Evolutionary conservation across 1,284 basidiomycete genomes (phyloP).

Genomic region (Flammula alnicola): DNA sequence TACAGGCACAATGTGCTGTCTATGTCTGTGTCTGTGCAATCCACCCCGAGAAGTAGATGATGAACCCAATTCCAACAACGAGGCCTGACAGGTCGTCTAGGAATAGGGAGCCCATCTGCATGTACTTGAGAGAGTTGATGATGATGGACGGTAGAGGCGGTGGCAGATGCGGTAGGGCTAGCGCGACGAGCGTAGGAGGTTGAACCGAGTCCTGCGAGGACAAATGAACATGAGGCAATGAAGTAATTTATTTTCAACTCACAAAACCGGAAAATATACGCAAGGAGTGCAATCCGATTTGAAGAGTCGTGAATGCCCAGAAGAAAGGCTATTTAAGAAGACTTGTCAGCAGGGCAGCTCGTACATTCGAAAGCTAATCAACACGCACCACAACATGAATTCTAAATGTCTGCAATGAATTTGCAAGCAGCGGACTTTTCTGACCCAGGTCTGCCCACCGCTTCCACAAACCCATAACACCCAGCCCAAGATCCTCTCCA

Average conservation of each 20-base stretch:
- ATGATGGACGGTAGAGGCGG: slow-evolving; percentile 64
- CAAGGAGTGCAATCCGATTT: slow-evolving; percentile 69
- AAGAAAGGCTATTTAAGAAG: slow-evolving; percentile 65
- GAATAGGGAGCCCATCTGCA: slow-evolving; percentile 65
- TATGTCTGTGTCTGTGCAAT: slow-evolving; percentile 26
- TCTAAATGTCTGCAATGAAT: slow-evolving; percentile 31
- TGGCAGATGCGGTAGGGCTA: slow-evolving; percentile 69
- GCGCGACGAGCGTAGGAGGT: slow-evolving; percentile 59
- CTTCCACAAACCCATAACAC: slow-evolving; percentile 44
- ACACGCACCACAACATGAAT: slow-evolving; percentile 59
- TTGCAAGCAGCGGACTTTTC: slow-evolving; percentile 24
- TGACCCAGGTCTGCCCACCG: slow-evolving; percentile 61
- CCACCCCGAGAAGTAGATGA: slow-evolving; percentile 60
- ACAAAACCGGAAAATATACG: slow-evolving; percentile 73
- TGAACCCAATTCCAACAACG: slow-evolving; percentile 67
- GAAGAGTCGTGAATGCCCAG: slow-evolving; percentile 74
- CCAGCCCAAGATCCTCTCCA: slow-evolving; percentile 25
- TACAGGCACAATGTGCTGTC: slow-evolving; percentile 9
- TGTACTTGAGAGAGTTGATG: slow-evolving; percentile 63
- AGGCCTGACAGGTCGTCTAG: slow-evolving; percentile 71
- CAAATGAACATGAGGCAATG: slow-evolving; percentile 1
- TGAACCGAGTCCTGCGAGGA: slow-evolving; percentile 56
- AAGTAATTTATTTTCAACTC: slow-evolving; percentile 33
- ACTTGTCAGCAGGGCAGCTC: slow-evolving; percentile 2
- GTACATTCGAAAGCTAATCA: background rate